Base-by-base conservation (phyloP, 169 alveolate genomes). In the Plasmodium relictum region DNA sequence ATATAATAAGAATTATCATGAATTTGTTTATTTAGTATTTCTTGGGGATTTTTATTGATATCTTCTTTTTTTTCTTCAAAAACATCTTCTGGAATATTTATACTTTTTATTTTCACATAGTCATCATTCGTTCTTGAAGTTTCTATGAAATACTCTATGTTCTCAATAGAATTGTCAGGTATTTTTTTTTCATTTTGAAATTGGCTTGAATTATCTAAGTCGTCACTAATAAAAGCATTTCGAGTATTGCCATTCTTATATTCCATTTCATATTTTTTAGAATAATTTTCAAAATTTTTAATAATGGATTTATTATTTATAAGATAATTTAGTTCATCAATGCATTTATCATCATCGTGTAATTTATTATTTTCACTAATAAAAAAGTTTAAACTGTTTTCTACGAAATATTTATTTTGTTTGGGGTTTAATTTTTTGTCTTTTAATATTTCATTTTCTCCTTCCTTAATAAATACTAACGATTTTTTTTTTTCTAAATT, bases 291-390 rank as follows among this genome's bases (percentile, higher is more conserved):
- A 31, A 31, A 31, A 2, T 31, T 31, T 31, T 31, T 3, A 31
- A 54, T 22, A 54, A n/a, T 54, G 2, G 16, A 16, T 54, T 16
- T n/a, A 54, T 54, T 54, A 22, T 61, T 20, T 56, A 80, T 42
- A 16, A 80, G 83, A 37, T 39, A 52, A 68, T 80, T 44, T 10
- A 80, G 31, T 42, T 68, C 83, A 9, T 80, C 83, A 50, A 80
- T 69, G 10, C 61, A 80, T 41, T 66, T 52, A 68, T 80, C 90
- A 68, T 68, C 68, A 41, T 68, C 16, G 18, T 54, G 24, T 52
- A 26, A 48, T 52, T 65, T 80, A 18, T 72, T 45, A 20, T 39
- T 56, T 14, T 71, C 39, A 16, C 42, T 58, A 52, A 62, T 12
- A 10, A 54, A 80, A 45, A 52, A 45, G 16, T 68, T 54, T 66